A percentile compares a stretch with the other conserved stretches of the same genome.
These are phyloP conservation scores for Russula foetens DNA, from an alignment of 768 basidiomycete species.

Conservation along the genomic window DNA sequence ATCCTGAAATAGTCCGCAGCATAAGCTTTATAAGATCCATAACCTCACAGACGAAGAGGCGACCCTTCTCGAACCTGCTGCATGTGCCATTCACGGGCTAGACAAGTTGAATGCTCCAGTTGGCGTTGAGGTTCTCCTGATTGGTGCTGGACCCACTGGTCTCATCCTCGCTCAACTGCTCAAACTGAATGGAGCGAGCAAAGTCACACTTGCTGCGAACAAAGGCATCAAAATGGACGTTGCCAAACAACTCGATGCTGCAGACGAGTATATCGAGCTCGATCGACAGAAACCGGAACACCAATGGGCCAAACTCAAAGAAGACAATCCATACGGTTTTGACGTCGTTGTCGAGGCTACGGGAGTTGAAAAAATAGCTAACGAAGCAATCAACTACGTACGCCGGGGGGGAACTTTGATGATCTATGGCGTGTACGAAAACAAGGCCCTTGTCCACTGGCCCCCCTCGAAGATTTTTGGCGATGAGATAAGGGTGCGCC, in stretches of 20 bases:
- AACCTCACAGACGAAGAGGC: slow-evolving; percentile 85
- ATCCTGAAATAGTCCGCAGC: slow-evolving; percentile 40
- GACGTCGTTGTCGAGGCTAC: slow-evolving; percentile 81
- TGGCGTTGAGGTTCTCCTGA: slow-evolving; percentile 74
- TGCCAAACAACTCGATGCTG: slow-evolving; percentile 70
- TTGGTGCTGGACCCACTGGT: slow-evolving; percentile 92
- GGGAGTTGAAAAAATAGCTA: slow-evolving; percentile 80
- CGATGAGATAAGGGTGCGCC: slow-evolving; percentile 53
- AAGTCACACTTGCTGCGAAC: slow-evolving; percentile 80
- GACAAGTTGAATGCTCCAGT: slow-evolving; percentile 80
- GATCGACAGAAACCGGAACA: slow-evolving; percentile 64
- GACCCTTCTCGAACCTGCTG: slow-evolving; percentile 82
- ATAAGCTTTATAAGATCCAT: slow-evolving; percentile 81
- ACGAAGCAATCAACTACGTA: slow-evolving; percentile 85
- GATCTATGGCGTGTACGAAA: slow-evolving; percentile 88
- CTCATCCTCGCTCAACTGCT: slow-evolving; percentile 83
- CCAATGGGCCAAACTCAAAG: slow-evolving; percentile 76
- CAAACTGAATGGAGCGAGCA: slow-evolving; percentile 76
- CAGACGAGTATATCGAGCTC: slow-evolving; percentile 80
- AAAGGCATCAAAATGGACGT: slow-evolving; percentile 89
- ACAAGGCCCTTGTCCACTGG: slow-evolving; percentile 80
- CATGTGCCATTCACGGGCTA: slow-evolving; percentile 87
- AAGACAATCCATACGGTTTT: slow-evolving; percentile 81
- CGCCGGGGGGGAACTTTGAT: slow-evolving; percentile 76
- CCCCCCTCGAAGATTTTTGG: slow-evolving; percentile 74